These are phyloP conservation scores for Glycine tomentella DNA, from an alignment of 306 rosid species.

Conservation along the genomic window DNA sequence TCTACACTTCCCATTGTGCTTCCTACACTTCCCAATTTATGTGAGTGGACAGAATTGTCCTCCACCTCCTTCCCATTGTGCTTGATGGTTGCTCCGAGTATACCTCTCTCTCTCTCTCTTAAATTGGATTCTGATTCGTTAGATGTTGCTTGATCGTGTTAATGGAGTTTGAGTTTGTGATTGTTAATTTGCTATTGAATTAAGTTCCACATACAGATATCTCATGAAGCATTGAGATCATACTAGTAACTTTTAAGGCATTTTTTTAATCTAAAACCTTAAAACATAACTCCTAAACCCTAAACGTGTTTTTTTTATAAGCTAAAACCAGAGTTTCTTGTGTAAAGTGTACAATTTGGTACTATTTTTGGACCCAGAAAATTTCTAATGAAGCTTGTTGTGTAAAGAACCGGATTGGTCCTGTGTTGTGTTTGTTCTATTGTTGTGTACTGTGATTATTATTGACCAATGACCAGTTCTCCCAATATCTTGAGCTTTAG, in stretches of 20 bases:
- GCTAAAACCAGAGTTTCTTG: neutral
- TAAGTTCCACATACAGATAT: neutral
- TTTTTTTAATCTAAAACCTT: neutral
- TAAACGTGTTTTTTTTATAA: neutral
- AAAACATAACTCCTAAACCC: neutral
- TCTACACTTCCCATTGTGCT: too few species aligned
- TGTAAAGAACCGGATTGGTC: too few species aligned
- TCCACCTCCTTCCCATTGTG: neutral
- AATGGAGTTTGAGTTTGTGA: neutral
- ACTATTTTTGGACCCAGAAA: neutral
- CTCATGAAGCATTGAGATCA: neutral
- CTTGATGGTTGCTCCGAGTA: constrained; percentile 93
- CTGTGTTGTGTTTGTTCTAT: neutral
- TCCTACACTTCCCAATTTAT: too few species aligned
- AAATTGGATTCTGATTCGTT: neutral
- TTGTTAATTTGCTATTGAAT: neutral
- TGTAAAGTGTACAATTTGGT: neutral
- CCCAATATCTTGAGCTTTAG: neutral
- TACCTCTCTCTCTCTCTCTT: neutral
- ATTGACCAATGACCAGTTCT: neutral
- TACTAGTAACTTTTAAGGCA: neutral
- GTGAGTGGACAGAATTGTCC: too few species aligned
- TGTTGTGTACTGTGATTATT: too few species aligned
- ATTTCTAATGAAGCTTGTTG: neutral
- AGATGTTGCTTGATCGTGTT: neutral